Evolutionary conservation across 2,329 filamentous ascomycete genomes (phyloP), one percentile per base, ranked within the genome.

Genomic region (Fragosphaeria purpurea): DNA sequence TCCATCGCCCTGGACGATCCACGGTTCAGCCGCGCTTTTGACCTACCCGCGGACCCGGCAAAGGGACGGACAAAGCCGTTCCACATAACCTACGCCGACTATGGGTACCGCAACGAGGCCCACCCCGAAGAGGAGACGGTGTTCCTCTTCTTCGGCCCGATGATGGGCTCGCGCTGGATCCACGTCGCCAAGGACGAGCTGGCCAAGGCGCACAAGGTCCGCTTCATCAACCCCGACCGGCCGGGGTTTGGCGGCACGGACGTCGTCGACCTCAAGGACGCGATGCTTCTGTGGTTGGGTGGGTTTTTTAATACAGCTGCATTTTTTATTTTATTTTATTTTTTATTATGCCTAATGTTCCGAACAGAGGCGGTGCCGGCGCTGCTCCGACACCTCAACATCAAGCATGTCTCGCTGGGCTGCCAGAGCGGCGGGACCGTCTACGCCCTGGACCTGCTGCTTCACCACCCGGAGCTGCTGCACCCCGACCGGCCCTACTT

Each of bases 201-300:
- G 4, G 66, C 65, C 12, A 61, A 59, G 46, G 46, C 55, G 39
- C 56, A 66, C 53, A 53, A 58, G 22, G 54, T 68, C 22, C 64
- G 66, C 35, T 58, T 69, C 44, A 59, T 69, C 50, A 53, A 55
- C 50, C 50, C 57, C 0, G 65, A 69, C 52, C 55, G 66, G 6
- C 66, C 68, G 0, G 66, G 67, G 7, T 61, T 69, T 41, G 67
- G 66, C 9, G 60, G 61, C 7, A 67, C 65, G 6, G 61, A 61
- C 12, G 52, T 59, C 7, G 62, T 61, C 1, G 48, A 53, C 5
- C 48, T 56, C 0, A 41, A 54, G 6, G 46, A 60, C 12, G 54
- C 58, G 9, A 51, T 68, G 41, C 47, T 33, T 2, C 44, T 60
- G 7, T 66, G 62, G 61, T 58, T 64, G 41, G 63, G 61, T 39